Evolutionary conservation across 75 land plant species (phyloP), one percentile per base, ranked within the genome.

Genomic region (Selaginella tamariscina): DNA sequence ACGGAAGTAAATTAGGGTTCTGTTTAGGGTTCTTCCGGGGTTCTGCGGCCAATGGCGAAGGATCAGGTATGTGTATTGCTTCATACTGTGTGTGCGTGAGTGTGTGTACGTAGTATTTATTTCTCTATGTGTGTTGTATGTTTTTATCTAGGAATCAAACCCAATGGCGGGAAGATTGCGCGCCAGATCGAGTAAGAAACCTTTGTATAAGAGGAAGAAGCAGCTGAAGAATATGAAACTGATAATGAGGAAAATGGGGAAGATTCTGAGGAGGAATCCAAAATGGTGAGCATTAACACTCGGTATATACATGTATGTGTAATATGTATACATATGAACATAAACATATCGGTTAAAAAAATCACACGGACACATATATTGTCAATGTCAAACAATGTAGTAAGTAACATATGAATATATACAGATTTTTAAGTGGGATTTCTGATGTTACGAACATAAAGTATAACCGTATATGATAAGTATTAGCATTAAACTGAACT

Each of bases 121-220:
- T n/a, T n/a, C n/a, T n/a, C n/a, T n/a, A n/a, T n/a, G n/a, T n/a
- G n/a, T n/a, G n/a, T n/a, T n/a, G n/a, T n/a, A n/a, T n/a, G n/a
- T n/a, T n/a, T n/a, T n/a, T n/a, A n/a, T 70, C 2, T 63, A 71
- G 66, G 79, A 56, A 32, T 82, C 84, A 79, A 78, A 75, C 56
- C 82, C 87, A 71, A 68, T 88, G 79, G 88, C 82, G 32, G 91
- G 86, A 67, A 79, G 95, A 70, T 82, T 86, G 0, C 81, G 95
- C 32, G 74, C 71, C 0, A 71, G 90, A 31, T 74, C 91, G 29
- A 85, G 81, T 49, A 78, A 79, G 68, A 75, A 71, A 31, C 87
- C 87, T 13, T 60, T 79, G 21, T 93, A 93, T 32, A 82, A 27
- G 86, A 79, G 23, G 86, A 78, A 2, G 92, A 83, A 2, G 76